Percentiles rank a stretch among this genome's conserved stretches.
Conservation (phyloP, 805 yeast genomes). For the Candida hungchunana region DNA sequence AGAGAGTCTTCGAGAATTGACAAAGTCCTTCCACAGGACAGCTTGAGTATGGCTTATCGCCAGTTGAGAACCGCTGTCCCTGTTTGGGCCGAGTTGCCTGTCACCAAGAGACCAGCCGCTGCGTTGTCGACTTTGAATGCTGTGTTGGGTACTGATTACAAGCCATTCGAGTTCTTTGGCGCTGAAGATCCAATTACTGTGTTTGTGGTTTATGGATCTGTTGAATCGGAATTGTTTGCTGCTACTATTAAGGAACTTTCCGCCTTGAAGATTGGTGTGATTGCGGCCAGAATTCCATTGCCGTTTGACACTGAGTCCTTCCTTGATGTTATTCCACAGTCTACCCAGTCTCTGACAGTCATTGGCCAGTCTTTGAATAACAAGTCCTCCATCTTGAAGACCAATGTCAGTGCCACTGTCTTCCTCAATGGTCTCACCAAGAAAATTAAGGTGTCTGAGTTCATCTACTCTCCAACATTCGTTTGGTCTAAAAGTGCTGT, state of each 20-base stretch:
- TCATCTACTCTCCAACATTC: constrained; percentile 46
- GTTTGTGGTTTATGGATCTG: constrained; percentile 77
- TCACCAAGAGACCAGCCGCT: constrained; percentile 36
- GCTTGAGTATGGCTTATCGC: constrained; percentile 35
- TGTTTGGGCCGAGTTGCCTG: constrained; percentile 24
- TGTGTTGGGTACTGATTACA: constrained; percentile 48
- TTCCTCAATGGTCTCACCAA: constrained; percentile 38
- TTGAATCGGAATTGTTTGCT: constrained; percentile 54
- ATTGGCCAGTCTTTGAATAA: constrained; percentile 51
- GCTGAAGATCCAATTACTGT: constrained; percentile 58
- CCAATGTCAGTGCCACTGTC: constrained; percentile 71
- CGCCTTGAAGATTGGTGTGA: constrained; percentile 48
- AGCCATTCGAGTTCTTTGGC: constrained; percentile 71
- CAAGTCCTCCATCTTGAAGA: constrained; percentile 45
- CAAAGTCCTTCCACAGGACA: constrained; percentile 38
- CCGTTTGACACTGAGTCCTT: constrained; percentile 72
- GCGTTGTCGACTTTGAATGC: constrained; percentile 50
- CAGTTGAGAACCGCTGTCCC: constrained; percentile 32
- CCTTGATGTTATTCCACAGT: constrained; percentile 49
- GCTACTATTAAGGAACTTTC: constrained; percentile 35
- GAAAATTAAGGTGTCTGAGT: constrained; percentile 44
- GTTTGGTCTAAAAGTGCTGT: constrained; percentile 54
- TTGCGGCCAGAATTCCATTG: constrained; percentile 70
- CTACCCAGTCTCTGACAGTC: constrained; percentile 59
- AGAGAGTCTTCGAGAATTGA: constrained; percentile 40